Base-by-base conservation (phyloP, 2,329 filamentous ascomycete genomes). In the Beauveria sp. region DNA sequence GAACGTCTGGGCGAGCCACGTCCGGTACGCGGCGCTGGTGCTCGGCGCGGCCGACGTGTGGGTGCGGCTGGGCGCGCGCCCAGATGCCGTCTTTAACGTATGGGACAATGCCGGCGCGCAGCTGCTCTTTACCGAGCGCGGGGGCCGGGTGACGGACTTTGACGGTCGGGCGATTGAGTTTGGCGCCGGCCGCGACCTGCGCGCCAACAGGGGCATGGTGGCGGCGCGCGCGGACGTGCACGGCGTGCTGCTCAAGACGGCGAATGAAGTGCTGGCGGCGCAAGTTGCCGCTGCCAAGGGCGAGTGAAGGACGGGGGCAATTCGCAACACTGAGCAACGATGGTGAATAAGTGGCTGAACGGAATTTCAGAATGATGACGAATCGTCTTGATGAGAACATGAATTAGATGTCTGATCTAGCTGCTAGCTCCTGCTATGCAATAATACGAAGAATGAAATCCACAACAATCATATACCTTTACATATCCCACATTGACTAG, bases 71-170 rank as follows among this genome's bases (percentile, higher is more conserved):
- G 73, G 70, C 12, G 58, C 65, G 18, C 60, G 59, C 1, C 47
- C 47, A 18, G 58, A 55, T 7, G 62, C 65, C 20, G 64, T 63
- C 42, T 71, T 72, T 61, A 73, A 69, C 56, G 67, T 75, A 43
- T 77, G 82, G 82, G 82, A 85, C 64, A 82, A 85, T 63, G 82
- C 82, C 0, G 82, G 82, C 6, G 81, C 81, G 1, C 83, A 84
- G 76, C 71, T 85, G 61, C 72, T 85, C 34, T 80, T 83, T 60
- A 78, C 81, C 60, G 82, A 85, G 70, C 72, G 79, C 1, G 82
- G 82, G 1, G 82, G 82, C 22, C 74, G 71, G 61, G 74, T 85
- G 51, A 83, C 81, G 0, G 82, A 85, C 59, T 70, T 77, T 58
- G 72, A 77, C 20, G 74, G 74, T 8, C 65, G 65, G 49, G 58